Conservation (phyloP, 805 yeast species). For the Lipomyces kockii region DNA sequence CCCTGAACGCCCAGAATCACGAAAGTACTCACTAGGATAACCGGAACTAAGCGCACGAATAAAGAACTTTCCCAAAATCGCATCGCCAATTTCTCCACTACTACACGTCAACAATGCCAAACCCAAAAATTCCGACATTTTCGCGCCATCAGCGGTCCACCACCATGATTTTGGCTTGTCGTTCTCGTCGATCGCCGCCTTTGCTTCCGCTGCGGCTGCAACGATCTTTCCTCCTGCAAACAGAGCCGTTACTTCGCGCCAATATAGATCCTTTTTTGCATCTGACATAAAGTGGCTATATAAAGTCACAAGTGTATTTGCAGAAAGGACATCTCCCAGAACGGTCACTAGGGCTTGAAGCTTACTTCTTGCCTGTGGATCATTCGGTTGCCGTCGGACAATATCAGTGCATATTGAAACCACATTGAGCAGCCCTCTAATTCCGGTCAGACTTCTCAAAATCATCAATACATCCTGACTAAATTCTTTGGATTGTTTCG, state of each 20-base stretch:
- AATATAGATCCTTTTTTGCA: slow-evolving; percentile 7
- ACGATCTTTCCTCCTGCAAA: slow-evolving; percentile 26
- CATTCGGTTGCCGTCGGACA: slow-evolving; percentile 10
- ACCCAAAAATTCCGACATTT: slow-evolving; percentile 15
- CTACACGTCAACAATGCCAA: slow-evolving; percentile 5
- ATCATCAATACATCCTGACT: not conserved
- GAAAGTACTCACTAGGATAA: slow-evolving; percentile 11
- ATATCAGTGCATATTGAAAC: not conserved
- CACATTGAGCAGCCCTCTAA: slow-evolving; percentile 9
- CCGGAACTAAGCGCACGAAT: slow-evolving; percentile 17
- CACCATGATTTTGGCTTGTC: slow-evolving; percentile 10
- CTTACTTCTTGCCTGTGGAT: not conserved
- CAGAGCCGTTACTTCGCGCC: slow-evolving; percentile 19
- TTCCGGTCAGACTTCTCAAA: slow-evolving; percentile 13
- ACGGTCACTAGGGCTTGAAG: slow-evolving; percentile 3
- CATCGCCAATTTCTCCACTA: not conserved
- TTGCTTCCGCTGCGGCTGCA: slow-evolving; percentile 14
- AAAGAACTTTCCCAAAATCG: slow-evolving; percentile 13
- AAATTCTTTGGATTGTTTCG: not conserved
- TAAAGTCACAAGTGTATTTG: slow-evolving; percentile 8
- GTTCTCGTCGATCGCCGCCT: not conserved
- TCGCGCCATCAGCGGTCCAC: slow-evolving; percentile 26
- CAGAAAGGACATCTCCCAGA: not conserved
- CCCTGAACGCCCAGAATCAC: not conserved
- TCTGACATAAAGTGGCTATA: slow-evolving; percentile 5